Conservation (phyloP, 371 early-diverging fungal genomes). For the Globomyces sp. region DNA sequence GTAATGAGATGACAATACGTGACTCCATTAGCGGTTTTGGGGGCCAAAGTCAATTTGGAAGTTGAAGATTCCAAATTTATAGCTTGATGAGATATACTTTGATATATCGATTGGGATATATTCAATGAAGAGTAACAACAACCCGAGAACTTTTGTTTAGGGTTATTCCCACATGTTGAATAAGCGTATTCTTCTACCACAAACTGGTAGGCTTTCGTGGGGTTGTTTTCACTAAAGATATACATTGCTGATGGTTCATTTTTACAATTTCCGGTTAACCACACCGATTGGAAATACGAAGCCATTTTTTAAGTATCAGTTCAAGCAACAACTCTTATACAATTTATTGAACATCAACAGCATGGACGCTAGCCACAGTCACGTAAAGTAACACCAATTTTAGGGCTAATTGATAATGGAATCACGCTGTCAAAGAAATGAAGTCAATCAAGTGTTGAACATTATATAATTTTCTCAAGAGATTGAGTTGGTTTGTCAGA, state of each 20-base stretch:
- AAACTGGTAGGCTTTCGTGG: neutral
- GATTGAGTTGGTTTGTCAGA: too few relatives aligned
- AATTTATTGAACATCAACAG: too few relatives aligned
- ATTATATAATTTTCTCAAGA: too few relatives aligned
- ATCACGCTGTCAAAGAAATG: too few relatives aligned
- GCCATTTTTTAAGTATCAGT: too few relatives aligned
- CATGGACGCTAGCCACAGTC: too few relatives aligned
- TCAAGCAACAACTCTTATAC: too few relatives aligned
- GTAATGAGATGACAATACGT: neutral
- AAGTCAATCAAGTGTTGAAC: too few relatives aligned
- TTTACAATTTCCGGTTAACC: neutral
- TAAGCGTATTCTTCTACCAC: neutral
- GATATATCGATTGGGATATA: neutral
- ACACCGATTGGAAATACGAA: too few relatives aligned
- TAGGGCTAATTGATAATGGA: too few relatives aligned
- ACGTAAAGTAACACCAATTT: too few relatives aligned
- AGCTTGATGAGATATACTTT: neutral
- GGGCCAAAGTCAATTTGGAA: neutral
- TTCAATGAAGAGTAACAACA: constrained; percentile 1
- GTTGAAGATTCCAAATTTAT: neutral
- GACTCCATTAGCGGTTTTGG: neutral
- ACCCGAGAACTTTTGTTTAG: neutral
- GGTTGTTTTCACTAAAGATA: neutral
- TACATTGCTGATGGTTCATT: constrained; percentile 4
- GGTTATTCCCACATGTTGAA: neutral